phyloP scores from a whole-genome alignment of 2,329 filamentous ascomycete genomes.

The Penicillium carneum region DNA sequence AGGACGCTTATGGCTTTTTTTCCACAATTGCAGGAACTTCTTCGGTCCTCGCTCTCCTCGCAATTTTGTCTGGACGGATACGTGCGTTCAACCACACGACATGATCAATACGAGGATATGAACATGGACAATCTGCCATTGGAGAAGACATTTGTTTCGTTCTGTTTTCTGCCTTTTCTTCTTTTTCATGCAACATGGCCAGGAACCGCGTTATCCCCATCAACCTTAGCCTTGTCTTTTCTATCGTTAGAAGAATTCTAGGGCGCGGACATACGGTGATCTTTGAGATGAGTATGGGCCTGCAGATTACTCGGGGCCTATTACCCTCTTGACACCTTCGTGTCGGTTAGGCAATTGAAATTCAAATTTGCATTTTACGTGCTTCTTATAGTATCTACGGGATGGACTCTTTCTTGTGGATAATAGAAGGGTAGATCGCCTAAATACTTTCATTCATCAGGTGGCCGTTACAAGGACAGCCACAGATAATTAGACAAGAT shows the following conservation, averaged over 20 bases:
- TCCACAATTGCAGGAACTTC: constrained; percentile 8
- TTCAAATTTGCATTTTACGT: constrained; percentile 17
- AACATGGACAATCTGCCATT: constrained; percentile 6
- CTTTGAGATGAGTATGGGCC: constrained; percentile 9
- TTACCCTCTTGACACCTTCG: not conserved
- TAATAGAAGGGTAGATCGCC: not conserved
- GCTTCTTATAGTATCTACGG: constrained; percentile 25
- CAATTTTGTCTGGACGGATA: constrained; percentile 9
- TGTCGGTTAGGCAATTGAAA: constrained; percentile 18
- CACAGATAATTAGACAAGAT: constrained; percentile 17
- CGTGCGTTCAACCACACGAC: constrained; percentile 34
- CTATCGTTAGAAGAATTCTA: constrained; percentile 3
- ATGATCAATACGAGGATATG: constrained; percentile 17
- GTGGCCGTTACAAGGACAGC: constrained; percentile 7
- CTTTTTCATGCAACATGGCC: constrained; percentile 23
- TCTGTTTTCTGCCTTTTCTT: constrained; percentile 22
- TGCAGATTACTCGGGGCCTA: not conserved
- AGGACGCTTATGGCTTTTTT: not conserved
- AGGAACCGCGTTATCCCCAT: constrained; percentile 12
- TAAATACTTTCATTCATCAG: constrained; percentile 28
- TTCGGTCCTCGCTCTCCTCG: constrained; percentile 6
- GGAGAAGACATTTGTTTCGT: constrained; percentile 16
- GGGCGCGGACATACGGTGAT: constrained; percentile 9
- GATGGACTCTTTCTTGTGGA: not conserved
- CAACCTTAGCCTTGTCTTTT: constrained; percentile 14